Percentiles rank a stretch among this genome's conserved stretches.
These are phyloP conservation scores for Porphyrellus cyaneotinctus DNA, from an alignment of 768 basidiomycete genomes.

Conservation along the genomic window DNA sequence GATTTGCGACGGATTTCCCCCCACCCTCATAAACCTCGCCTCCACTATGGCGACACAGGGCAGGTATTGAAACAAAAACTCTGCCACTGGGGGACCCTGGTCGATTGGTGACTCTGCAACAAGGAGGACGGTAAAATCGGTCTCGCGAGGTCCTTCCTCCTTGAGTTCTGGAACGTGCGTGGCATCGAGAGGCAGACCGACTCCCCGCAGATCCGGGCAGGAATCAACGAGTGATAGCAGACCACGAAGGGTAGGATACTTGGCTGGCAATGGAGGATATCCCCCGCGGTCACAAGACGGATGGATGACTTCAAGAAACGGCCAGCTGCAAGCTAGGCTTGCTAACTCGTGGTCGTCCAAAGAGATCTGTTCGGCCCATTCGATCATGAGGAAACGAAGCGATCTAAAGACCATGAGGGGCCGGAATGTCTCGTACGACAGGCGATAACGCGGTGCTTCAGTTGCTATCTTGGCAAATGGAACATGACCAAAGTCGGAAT, in stretches of 20 bases:
- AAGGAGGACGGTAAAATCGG: background rate
- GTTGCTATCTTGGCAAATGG: background rate
- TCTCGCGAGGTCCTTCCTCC: background rate
- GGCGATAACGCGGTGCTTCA: background rate
- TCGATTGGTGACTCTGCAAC: slow-evolving; percentile 3
- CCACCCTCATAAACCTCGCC: background rate
- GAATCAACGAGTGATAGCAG: slow-evolving; percentile 2
- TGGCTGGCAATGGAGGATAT: slow-evolving; percentile 5
- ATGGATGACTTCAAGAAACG: background rate
- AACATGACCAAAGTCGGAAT: background rate
- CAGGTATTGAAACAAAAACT: slow-evolving; percentile 6
- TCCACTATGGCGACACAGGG: slow-evolving; percentile 1
- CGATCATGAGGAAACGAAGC: slow-evolving; percentile 3
- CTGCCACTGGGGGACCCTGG: slow-evolving; percentile 5
- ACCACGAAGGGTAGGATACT: slow-evolving; percentile 5
- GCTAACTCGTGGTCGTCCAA: slow-evolving; percentile 7
- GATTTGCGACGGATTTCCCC: background rate
- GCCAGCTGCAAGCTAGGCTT: slow-evolving; percentile 5
- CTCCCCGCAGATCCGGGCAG: background rate
- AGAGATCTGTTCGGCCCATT: slow-evolving; percentile 11
- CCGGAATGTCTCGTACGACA: slow-evolving; percentile 5
- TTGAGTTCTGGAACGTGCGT: slow-evolving; percentile 4
- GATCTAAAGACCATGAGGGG: background rate
- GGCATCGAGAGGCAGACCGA: slow-evolving; percentile 11
- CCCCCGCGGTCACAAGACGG: slow-evolving; percentile 5